Evolutionary conservation across 768 basidiomycete species (phyloP).

Genomic region (Fomitopsis pulvina): DNA sequence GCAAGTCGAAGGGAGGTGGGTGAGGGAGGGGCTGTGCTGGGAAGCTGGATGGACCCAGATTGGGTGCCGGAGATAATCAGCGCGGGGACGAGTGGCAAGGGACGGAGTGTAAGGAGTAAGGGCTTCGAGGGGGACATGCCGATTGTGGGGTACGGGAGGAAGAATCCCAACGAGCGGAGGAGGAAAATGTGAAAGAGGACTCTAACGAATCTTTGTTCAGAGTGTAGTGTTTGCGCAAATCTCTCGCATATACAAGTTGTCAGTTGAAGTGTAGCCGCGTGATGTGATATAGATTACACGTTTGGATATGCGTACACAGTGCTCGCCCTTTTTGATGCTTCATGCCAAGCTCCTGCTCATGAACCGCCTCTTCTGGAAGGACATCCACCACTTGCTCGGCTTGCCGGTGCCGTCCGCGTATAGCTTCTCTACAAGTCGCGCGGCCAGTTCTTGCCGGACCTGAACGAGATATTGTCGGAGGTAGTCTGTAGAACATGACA

Average conservation of each 20-base stretch:
- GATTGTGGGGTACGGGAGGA: conserved; percentile 77
- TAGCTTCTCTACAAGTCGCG: conserved; percentile 77
- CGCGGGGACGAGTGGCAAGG: conserved; percentile 64
- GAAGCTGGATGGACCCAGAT: conserved; percentile 94
- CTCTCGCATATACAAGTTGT: background rate
- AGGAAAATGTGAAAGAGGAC: conserved; percentile 39
- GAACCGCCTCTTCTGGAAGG: conserved; percentile 96
- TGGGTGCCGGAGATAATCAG: conserved; percentile 82
- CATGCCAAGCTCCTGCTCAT: conserved; percentile 82
- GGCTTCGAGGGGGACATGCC: conserved; percentile 68
- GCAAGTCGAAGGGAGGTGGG: conserved; percentile 37
- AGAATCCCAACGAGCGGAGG: conserved; percentile 83
- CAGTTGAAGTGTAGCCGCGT: background rate
- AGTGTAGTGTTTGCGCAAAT: background rate
- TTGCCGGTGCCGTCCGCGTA: conserved; percentile 92
- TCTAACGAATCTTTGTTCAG: background rate
- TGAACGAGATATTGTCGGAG: conserved; percentile 89
- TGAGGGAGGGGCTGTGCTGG: conserved; percentile 45
- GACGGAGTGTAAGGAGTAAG: conserved; percentile 43
- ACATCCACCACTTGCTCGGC: conserved; percentile 99
- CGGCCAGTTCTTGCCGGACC: conserved; percentile 86
- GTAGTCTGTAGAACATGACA: conserved; percentile 48
- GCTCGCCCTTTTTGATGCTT: background rate
- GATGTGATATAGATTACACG: background rate
- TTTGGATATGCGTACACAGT: background rate